phyloP scores from a whole-genome alignment of 176 grass and related monocot genomes.

The Paspalum vaginatum region DNA sequence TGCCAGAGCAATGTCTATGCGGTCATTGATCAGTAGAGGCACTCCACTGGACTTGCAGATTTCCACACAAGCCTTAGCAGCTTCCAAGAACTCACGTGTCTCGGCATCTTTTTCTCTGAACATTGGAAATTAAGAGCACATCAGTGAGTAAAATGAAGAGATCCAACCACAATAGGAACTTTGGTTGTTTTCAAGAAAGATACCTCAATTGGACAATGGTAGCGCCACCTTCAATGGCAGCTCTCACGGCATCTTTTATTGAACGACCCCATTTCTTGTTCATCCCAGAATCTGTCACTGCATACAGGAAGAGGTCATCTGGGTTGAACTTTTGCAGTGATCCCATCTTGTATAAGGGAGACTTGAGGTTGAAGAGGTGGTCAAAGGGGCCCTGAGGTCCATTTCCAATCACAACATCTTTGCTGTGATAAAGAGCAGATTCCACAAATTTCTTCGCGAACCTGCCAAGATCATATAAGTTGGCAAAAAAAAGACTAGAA shows the following conservation, averaged over 20 bases:
- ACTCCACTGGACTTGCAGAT: constrained; percentile 71
- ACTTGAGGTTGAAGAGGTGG: constrained; percentile 72
- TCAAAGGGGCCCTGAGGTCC: constrained; percentile 94
- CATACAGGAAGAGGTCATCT: constrained; percentile 83
- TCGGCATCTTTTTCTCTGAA: constrained; percentile 79
- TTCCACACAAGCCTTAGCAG: constrained; percentile 66
- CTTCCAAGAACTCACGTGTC: constrained; percentile 71
- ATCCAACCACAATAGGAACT: not conserved
- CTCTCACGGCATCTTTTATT: constrained; percentile 72
- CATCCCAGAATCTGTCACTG: constrained; percentile 89
- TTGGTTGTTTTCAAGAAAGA: constrained; percentile 19
- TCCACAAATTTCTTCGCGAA: constrained; percentile 78
- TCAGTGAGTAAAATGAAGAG: not conserved
- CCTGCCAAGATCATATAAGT: constrained; percentile 55
- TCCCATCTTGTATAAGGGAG: constrained; percentile 43
- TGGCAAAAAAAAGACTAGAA: not conserved
- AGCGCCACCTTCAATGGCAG: constrained; percentile 82
- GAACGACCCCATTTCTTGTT: constrained; percentile 81
- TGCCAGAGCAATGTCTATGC: constrained; percentile 77
- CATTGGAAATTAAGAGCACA: not conserved
- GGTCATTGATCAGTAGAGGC: constrained; percentile 83
- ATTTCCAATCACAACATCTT: constrained; percentile 75
- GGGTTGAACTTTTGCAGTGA: constrained; percentile 47
- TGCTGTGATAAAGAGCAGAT: constrained; percentile 79
- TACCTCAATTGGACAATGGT: constrained; percentile 87